Base-by-base conservation (phyloP, 2,329 filamentous ascomycete species). In the Seiridium unicorne region DNA sequence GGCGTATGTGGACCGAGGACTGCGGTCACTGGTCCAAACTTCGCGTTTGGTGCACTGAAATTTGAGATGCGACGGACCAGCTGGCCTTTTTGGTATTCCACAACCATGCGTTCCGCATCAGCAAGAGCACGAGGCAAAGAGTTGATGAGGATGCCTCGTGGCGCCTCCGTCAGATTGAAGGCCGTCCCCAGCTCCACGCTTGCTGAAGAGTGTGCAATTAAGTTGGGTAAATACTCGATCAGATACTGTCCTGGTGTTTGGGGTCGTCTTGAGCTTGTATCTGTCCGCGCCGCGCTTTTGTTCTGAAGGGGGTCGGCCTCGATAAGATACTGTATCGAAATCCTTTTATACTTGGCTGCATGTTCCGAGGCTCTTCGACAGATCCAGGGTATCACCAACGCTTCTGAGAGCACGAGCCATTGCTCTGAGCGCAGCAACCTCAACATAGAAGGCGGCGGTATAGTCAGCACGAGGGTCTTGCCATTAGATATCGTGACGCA, bases 371-470 rank as follows among this genome's bases (percentile, higher is more conserved):
- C 55, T 57, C 69, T 64, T 44, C 72, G 70, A 26, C 58, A 59
- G 42, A 84, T 70, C 81, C 81, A 85, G 57, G 69, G 71, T 44
- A 84, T 65, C 2, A 82, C 64, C 7, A 73, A 68, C 8, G 77
- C 77, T 64, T 84, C 82, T 31, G 80, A 77, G 32, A 71, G 67
- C 54, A 80, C 70, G 47, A 78, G 74, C 42, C 69, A 74, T 53
- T 76, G 75, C 66, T 85, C 82, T 54, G 72, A 79, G 36, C 82
- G 77, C 38, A 85, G 71, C 35, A 82, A 70, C 58, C 77, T 76
- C 55, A 77, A 68, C 60, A 76, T 73, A n/a, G 73, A 64, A 42
- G 74, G 69, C 5, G 79, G 79, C n/a, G 79, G 70, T 3, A 82
- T 65, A 42, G 77, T 74, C 46, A 84, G 72, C 35, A 78, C 61